These are phyloP conservation scores for Suillus plorans DNA, from an alignment of 768 basidiomycete species.

Conservation along the genomic window DNA sequence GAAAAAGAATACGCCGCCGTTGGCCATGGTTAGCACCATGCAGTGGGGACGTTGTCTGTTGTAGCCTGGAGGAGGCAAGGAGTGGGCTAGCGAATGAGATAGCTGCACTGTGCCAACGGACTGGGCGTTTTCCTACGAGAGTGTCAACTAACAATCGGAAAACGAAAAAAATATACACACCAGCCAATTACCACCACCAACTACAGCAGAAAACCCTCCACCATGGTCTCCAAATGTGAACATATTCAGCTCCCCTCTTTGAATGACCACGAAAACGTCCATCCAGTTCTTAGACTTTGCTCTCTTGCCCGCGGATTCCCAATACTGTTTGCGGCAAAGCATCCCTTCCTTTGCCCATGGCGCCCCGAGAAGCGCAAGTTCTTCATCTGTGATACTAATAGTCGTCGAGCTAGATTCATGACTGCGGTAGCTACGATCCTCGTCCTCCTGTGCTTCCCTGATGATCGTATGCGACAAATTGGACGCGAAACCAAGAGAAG, in stretches of 20 bases:
- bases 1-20: constrained; percentile 94
- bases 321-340: constrained; percentile 92
- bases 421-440: constrained; percentile 68
- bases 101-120: constrained; percentile 81
- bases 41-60: constrained; percentile 88
- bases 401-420: constrained; percentile 64
- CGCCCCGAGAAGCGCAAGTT: constrained; percentile 90
- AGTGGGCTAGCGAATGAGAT: constrained; percentile 84
- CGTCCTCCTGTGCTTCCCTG: constrained; percentile 88
- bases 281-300: constrained; percentile 90
- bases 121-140: constrained; percentile 75
- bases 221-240: constrained; percentile 87
- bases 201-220: constrained; percentile 56
- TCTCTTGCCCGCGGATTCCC: constrained; percentile 81
- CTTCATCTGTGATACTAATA: constrained; percentile 91
- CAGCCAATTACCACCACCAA: constrained; percentile 98
- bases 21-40: constrained; percentile 88
- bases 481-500: constrained; percentile 94
- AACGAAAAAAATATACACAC: constrained; percentile 51
- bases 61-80: constrained; percentile 90
- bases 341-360: constrained; percentile 99
- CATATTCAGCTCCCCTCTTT: constrained; percentile 93
- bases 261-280: constrained; percentile 94
- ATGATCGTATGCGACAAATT: constrained; percentile 97
- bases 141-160: constrained; percentile 13